Evolutionary conservation across 495 filamentous ascomycete genomes (phyloP), one percentile per base, ranked within the genome.

Genomic region (Aspergillus incahuasiensis): DNA sequence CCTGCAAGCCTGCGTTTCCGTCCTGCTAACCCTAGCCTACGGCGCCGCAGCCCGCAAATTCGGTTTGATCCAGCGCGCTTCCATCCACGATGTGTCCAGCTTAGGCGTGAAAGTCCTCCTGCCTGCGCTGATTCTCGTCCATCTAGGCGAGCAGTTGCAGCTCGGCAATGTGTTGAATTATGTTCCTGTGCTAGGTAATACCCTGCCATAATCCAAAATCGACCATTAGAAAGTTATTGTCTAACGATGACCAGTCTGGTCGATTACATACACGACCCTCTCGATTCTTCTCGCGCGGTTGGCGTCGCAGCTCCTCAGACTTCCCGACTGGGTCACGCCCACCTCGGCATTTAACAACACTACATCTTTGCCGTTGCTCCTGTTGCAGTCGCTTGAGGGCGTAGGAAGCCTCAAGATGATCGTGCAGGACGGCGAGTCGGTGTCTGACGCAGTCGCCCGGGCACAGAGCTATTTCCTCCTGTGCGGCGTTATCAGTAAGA

Each of bases 341-440:
- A 83, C 85, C 1, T 76, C 88, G 45, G 75, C 84, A 39, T 89
- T 91, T 72, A 92, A 90, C 72, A 92, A 91, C 62, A 89, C 88
- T 0, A 88, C 85, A 0, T 82, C 78, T 24, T 80, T 90, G 30
- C 88, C 87, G 0, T 71, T 92, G 15, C 72, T 90, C 4, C 76
- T 91, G 3, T 74, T 89, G 32, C 75, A 86, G 52, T 80, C 83
- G 6, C 75, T 91, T 4, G 75, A 82, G 28, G 70, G 80, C 13
- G 87, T 87, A 0, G 86, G 86, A 7, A 84, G 88, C 44, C 67
- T 91, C 8, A 63, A 76, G 16, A 60, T 87, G 13, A 71, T 86
- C 20, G 63, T 74, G 21, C 64, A 67, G 16, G 71, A 69, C 0
- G 75, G 77, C 11, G 84, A 84, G 40, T 74, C 68, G 5, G 64